Base-by-base conservation (phyloP, 163 green algal genomes). In the Coccomyxa subellipsoidea region DNA sequence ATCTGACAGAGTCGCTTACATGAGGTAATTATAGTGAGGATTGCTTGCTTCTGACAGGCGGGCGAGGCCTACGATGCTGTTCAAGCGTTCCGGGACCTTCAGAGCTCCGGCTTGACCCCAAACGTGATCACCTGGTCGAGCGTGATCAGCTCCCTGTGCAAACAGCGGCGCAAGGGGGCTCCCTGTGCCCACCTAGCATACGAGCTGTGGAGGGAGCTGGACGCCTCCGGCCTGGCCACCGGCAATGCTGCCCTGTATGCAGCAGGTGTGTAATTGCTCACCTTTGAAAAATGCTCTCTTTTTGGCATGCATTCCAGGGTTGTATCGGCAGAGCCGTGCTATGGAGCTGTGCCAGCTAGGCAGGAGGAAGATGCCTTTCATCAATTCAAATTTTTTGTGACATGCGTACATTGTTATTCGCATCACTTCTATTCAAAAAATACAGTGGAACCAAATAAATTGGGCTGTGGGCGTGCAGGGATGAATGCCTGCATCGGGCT, bases 141-240 rank as follows among this genome's bases (percentile, higher is more conserved):
- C 54, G 53, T 92, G 4, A 92, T 92, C 27, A 84, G 81, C 54
- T 84, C 78, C 18, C 73, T 90, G 29, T 66, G 77, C 35, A 38
- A 66, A 47, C 53, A 89, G 71, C 69, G 83, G n/a, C 79, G 82
- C 18, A 76, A 39, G 70, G 80, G 88, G 7, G 37, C 80, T 40
- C 84, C 82, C 15, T 83, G 38, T 34, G 82, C 79, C n/a, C 73
- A 89, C 38, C 37, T 83, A 10, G 88, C 87, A 2, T 85, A 90
- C 27, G 70, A 91, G 75, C 84, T 90, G 34, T 92, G 88, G 88
- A 29, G 53, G 37, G 86, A 92, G 83, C 80, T 92, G 73, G 38
- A 66, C 27, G 66, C 36, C 27, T 72, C 66, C 18, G 81, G 86
- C 25, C 15, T 54, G 40, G 35, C 70, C 10, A 37, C 73, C 36